Evolutionary conservation across 1,284 basidiomycete genomes (phyloP).

Genomic region (Cerioporus squamosus): DNA sequence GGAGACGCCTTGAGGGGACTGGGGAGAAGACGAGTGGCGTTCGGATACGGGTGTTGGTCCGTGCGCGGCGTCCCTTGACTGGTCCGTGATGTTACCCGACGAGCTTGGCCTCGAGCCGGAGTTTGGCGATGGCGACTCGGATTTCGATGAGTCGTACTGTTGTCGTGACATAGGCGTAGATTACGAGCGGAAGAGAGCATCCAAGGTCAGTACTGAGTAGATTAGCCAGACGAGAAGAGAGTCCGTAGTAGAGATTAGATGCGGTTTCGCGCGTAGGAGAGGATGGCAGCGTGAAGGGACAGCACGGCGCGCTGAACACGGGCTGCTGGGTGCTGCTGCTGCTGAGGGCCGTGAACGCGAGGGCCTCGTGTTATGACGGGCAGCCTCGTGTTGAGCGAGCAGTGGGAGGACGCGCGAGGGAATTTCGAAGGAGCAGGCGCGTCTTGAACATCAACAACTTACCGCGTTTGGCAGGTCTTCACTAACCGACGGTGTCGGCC

Average conservation of each 20-base stretch:
- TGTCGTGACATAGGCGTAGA: slow-evolving; percentile 39
- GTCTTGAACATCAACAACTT: slow-evolving; percentile 29
- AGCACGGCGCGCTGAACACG: slow-evolving; percentile 34
- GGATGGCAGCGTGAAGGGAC: slow-evolving; percentile 25
- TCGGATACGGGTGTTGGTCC: slow-evolving; percentile 28
- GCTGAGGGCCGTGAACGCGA: slow-evolving; percentile 38
- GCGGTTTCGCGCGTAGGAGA: slow-evolving; percentile 27
- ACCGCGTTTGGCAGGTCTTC: slow-evolving; percentile 23
- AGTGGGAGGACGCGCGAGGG: slow-evolving; percentile 27
- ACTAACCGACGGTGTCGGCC: slow-evolving; percentile 21
- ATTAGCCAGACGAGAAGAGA: slow-evolving; percentile 23
- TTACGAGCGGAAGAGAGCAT: slow-evolving; percentile 29
- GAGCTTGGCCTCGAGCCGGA: slow-evolving; percentile 32
- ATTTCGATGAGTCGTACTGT: slow-evolving; percentile 32
- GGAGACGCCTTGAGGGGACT: slow-evolving; percentile 33
- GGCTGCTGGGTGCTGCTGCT: slow-evolving; percentile 33
- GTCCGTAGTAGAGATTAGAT: slow-evolving; percentile 32
- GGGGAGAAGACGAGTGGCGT: slow-evolving; percentile 30
- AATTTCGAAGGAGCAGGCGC: slow-evolving; percentile 14
- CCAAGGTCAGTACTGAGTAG: slow-evolving; percentile 27
- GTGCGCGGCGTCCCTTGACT: slow-evolving; percentile 22
- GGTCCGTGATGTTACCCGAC: slow-evolving; percentile 27
- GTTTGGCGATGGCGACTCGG: slow-evolving; percentile 33
- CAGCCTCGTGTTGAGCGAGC: slow-evolving; percentile 39
- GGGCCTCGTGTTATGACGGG: slow-evolving; percentile 39